phyloP scores from a whole-genome alignment of 495 filamentous ascomycete genomes.

The Immersiella caudata region DNA sequence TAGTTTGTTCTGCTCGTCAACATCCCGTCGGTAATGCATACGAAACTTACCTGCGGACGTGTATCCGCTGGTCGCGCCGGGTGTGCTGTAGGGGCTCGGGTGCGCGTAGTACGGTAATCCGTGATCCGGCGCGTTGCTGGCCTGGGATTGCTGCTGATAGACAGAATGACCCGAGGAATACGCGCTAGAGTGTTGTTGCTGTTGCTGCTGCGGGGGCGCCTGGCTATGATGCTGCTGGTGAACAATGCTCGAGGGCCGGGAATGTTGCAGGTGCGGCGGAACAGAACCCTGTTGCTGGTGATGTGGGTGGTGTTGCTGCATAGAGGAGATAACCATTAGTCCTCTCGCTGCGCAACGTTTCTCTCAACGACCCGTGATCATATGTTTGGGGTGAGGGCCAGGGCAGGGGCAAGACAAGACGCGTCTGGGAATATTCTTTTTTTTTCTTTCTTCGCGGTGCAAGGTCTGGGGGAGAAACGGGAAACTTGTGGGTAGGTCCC shows the following conservation, averaged over 20 bases:
- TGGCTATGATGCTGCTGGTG: constrained; percentile 67
- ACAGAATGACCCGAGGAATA: constrained; percentile 61
- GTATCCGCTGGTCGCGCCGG: constrained; percentile 69
- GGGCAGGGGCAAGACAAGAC: constrained; percentile 35
- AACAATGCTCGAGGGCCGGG: constrained; percentile 65
- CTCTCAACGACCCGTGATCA: constrained; percentile 39
- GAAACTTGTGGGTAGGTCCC: constrained; percentile 33
- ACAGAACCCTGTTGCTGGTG: constrained; percentile 60
- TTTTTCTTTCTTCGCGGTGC: constrained; percentile 38
- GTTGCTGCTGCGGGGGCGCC: constrained; percentile 46
- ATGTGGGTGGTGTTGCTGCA: constrained; percentile 66
- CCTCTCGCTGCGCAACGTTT: constrained; percentile 21
- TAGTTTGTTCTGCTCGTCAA: constrained; percentile 31
- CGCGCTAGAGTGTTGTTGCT: constrained; percentile 56
- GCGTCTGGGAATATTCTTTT: constrained; percentile 50
- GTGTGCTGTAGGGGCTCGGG: constrained; percentile 72
- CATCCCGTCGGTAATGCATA: constrained; percentile 24
- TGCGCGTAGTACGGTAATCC: constrained; percentile 69
- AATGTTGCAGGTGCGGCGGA: constrained; percentile 61
- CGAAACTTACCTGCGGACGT: constrained; percentile 73
- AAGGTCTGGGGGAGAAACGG: constrained; percentile 39
- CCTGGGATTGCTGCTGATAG: constrained; percentile 55
- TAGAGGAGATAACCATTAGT: constrained; percentile 57
- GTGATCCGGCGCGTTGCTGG: constrained; percentile 59
- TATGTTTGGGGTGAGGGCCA: constrained; percentile 24